Evolutionary conservation across 1,139 yeast genomes (phyloP).

Genomic region (Taiozyma onychis): DNA sequence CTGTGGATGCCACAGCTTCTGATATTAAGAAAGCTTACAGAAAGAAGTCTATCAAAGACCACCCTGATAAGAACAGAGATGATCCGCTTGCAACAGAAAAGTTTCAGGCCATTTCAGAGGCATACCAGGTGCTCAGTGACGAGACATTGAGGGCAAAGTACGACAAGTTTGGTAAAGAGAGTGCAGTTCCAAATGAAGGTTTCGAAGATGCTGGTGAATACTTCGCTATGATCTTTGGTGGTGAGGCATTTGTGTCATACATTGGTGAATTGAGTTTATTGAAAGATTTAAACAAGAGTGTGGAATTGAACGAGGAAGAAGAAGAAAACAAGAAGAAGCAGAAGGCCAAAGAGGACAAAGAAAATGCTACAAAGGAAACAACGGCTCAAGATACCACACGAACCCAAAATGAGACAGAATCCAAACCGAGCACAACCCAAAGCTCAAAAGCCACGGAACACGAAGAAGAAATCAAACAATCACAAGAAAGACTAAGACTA

Average conservation of each 20-base stretch:
- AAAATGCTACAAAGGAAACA: conserved; percentile 4
- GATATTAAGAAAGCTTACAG: conserved; percentile 92
- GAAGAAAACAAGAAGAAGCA: conserved; percentile 31
- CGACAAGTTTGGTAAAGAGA: conserved; percentile 82
- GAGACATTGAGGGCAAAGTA: conserved; percentile 67
- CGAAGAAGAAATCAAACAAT: conserved; percentile 1
- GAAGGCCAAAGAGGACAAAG: conserved; percentile 20
- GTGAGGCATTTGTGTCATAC: conserved; percentile 82
- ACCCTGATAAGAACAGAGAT: conserved; percentile 91
- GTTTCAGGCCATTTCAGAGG: conserved; percentile 54
- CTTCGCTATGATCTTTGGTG: conserved; percentile 86
- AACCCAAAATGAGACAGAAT: background rate
- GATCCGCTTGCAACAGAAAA: conserved; percentile 65
- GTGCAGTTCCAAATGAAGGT: conserved; percentile 75
- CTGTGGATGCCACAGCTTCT: conserved; percentile 61
- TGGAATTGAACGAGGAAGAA: conserved; percentile 39
- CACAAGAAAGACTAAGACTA: conserved; percentile 7
- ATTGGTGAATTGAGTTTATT: conserved; percentile 89
- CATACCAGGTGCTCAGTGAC: conserved; percentile 80
- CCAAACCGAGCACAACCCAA: background rate
- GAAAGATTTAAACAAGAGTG: conserved; percentile 70
- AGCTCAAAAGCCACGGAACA: background rate
- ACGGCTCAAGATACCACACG: conserved; percentile 1
- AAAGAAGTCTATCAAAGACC: conserved; percentile 76
- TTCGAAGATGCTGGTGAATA: conserved; percentile 89